Base-by-base conservation (phyloP, 1,139 yeast genomes). In the Pichia norvegensis region DNA sequence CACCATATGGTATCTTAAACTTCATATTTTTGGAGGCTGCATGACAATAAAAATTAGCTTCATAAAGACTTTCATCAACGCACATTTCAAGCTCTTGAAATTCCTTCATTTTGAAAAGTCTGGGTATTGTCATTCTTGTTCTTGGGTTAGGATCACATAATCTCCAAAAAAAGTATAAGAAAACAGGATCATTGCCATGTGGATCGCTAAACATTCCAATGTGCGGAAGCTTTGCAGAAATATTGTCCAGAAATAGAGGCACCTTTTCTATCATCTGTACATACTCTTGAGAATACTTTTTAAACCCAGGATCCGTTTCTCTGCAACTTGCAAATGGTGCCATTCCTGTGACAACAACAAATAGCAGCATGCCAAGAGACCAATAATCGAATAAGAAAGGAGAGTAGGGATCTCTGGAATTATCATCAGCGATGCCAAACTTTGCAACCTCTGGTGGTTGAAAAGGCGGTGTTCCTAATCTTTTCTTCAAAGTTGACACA, bases 401-500 rank as follows among this genome's bases (percentile, higher is more conserved):
- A 56, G 81, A 78, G 60, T 81, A 83, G 11, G 76, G 70, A 54
- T 67, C 67, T 46, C 68, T 65, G 49, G 70, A 68, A 1, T 45
- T 43, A 23, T 47, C 38, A n/a, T 46, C 44, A 6, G 48, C 19
- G n/a, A 69, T 70, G 43, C 68, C 72, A 50, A 76, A 69, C 36
- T 67, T 61, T 76, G 80, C 75, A 20, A 81, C 86, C 60, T 84
- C 92, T 0, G 94, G 94, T 4, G 92, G 81, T 13, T 83, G 76
- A 60, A 82, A 84, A 4, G 92, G 92, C 4, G 92, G 87, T 2
- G 90, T 81, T 1, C 94, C 94, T 43, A 83, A 82, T 63, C 74
- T 74, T 3, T 76, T 61, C 16, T 70, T 64, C 16, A 75, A 71
- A 33, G 63, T 49, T 53, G 70, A 73, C 4, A 80, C 54, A 3